Base-by-base conservation (phyloP, 164 flowering plant genomes). In the Magnolia sinica region DNA sequence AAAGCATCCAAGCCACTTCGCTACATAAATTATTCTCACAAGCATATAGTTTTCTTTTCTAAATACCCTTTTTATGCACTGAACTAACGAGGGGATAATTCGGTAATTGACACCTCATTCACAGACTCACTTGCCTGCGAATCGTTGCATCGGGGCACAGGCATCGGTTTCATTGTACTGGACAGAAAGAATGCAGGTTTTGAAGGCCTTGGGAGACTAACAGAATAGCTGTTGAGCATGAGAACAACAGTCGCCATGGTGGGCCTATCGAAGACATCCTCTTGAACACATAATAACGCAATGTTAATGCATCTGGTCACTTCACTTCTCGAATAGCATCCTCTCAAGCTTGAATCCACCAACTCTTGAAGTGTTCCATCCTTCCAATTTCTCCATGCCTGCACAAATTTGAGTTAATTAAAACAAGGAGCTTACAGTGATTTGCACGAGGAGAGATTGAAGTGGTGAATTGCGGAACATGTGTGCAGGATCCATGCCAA, bases 251-350 rank as follows among this genome's bases (percentile, higher is more conserved):
- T 59, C 2, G 82, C 80, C 89, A 89, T 87, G 37, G 82, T 85
- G 37, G 91, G 93, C 74, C 90, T 80, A 3, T 68, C 71, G 0
- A 68, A 80, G 2, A 49, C 74, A 68, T 79, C 77, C 77, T 87
- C 84, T 77, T 87, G 87, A 31, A 84, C 87, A 59, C 91, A 87
- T 9, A 87, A 73, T 23, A 87, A 74, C 0, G 81, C 89, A n/a
- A 88, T 79, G 67, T 87, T 89, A 8, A 85, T 79, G 80, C 90
- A 78, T 76, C 86, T 80, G 70, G 79, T 31, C 8, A 85, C 78
- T 76, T 88, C 89, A 24, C 16, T 75, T 29, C 52, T 61, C 3
- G 81, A 76, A 50, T 19, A 65, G 1, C 4, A 7, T 2, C 70
- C 64, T 0, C 31, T 9, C 61, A 85, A 9, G 0, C 66, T 45